Base-by-base conservation (phyloP, 2,329 filamentous ascomycete species). In the Aquanectria penicillioides region DNA sequence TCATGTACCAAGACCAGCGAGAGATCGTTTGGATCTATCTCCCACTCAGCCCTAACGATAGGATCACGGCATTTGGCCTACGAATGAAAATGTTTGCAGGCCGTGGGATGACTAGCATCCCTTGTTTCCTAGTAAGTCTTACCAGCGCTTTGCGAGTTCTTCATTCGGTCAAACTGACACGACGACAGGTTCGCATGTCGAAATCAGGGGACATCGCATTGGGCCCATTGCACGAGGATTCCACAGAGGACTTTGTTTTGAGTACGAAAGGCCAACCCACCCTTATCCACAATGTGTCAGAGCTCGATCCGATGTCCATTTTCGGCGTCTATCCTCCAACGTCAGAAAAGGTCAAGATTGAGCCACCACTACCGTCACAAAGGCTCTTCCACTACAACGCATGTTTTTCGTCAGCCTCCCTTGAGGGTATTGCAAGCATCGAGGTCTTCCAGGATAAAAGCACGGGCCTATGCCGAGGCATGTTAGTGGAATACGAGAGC, bases 131-230 rank as follows among this genome's bases (percentile, higher is more conserved):
- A 18, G 47, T 50, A 50, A 40, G 47, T 40, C 15, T 6, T 15
- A 13, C 5, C 15, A 17, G 6, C 1, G 5, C n/a, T 18, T 17
- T 5, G 18, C 26, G 5, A 3, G 9, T 6, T 20, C 26, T 4
- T 17, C 15, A 31, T 15, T 33, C 15, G n/a, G 28, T 4, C 28
- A 22, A 33, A 46, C 28, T 22, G 15, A 18, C 18, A 33, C 15
- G 4, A n/a, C n/a, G 15, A 12, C 20, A 50, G 47, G 47, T 41
- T 6, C 47, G 47, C 25, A 38, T 50, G 36, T 50, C 47, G 8
- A 50, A 50, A 50, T 50, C 47, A 22, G 47, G 47, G 31, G 47
- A 40, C 33, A 22, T 50, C 13, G 25, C 47, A 41, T 28, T 50
- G 8, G 47, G 47, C 5, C 47, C 34, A 4, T 50, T 26, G 25